These are phyloP conservation scores for Candida frijolesensis DNA, from an alignment of 1,139 yeast species.

Conservation along the genomic window DNA sequence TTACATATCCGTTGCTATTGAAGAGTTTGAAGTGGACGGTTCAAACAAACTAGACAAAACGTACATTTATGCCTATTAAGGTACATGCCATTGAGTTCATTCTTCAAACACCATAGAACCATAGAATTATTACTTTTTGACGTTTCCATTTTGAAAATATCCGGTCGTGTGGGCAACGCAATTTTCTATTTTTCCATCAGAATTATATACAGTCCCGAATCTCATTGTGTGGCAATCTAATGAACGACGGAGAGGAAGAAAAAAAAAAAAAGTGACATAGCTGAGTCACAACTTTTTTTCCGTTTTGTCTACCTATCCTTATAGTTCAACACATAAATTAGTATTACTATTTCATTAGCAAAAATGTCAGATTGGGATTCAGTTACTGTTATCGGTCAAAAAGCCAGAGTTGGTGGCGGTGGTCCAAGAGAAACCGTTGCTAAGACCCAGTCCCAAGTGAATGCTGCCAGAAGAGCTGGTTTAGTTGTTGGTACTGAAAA, in stretches of 20 bases:
- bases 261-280: background rate
- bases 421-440: constrained; percentile 91
- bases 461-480: constrained; percentile 93
- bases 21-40: no score
- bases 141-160: background rate
- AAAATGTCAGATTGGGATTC: constrained; percentile 80
- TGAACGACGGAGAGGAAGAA: constrained; percentile 1
- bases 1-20: no score
- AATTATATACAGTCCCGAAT: background rate
- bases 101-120: no score
- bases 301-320: background rate
- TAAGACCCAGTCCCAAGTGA: constrained; percentile 72
- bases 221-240: constrained; percentile 1
- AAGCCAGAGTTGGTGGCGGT: constrained; percentile 84
- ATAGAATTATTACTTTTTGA: background rate
- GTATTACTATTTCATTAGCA: constrained; percentile 8
- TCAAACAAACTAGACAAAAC: no score
- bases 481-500: constrained; percentile 88
- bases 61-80: no score
- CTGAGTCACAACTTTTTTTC: background rate
- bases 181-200: background rate
- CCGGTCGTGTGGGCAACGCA: background rate
- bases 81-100: no score
- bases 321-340: background rate
- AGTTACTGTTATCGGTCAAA: constrained; percentile 84